phyloP scores from a whole-genome alignment of 179 eudicot genomes.

The Beta lomatogona region DNA sequence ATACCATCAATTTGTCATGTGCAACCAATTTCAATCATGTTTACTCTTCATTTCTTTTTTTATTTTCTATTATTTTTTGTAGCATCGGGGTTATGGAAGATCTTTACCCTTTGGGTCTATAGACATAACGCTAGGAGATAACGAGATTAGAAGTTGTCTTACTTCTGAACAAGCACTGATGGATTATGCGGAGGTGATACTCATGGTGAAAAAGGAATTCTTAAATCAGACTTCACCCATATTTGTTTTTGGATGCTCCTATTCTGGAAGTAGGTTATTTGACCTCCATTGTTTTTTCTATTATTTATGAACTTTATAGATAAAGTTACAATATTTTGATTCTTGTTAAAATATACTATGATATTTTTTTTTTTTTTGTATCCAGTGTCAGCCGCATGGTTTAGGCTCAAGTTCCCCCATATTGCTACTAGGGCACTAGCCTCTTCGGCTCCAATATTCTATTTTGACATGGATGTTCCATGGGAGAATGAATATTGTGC shows the following conservation, averaged over 20 bases:
- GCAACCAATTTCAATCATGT: no score
- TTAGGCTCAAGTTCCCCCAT: not conserved
- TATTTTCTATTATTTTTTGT: not conserved
- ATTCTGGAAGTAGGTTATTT: not conserved
- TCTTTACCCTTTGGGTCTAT: conserved; percentile 2
- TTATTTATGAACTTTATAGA: no score
- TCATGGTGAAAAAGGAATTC: not conserved
- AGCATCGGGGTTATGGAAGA: not conserved
- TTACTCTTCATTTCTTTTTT: no score
- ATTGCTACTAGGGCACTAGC: not conserved
- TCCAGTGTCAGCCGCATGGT: no score
- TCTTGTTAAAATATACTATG: no score
- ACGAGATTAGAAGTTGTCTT: not conserved
- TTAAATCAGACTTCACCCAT: not conserved
- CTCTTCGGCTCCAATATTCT: not conserved
- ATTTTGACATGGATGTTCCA: not conserved
- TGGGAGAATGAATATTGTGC: not conserved
- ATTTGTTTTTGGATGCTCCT: not conserved
- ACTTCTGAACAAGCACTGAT: not conserved
- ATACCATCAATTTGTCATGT: no score
- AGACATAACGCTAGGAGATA: not conserved
- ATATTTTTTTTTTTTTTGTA: no score
- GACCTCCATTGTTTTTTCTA: not conserved
- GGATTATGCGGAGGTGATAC: not conserved
- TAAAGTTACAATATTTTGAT: not conserved